These are phyloP conservation scores for Beauveria caledonica DNA, from an alignment of 2,329 filamentous ascomycete species.

Conservation along the genomic window DNA sequence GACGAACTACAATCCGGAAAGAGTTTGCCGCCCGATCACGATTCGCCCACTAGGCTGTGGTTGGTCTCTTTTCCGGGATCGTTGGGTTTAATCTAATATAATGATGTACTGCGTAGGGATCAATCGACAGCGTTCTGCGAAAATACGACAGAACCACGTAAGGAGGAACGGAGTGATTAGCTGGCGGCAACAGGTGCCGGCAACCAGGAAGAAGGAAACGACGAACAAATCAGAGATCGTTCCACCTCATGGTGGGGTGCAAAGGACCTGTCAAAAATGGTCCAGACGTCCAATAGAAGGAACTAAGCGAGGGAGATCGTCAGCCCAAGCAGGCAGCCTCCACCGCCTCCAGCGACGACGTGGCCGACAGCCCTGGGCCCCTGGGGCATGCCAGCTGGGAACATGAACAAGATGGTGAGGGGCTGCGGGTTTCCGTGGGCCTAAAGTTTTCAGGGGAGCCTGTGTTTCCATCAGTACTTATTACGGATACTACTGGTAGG, in stretches of 20 bases:
- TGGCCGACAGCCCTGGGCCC: conserved; percentile 2
- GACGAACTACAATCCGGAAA: background rate
- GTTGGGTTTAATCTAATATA: too few species aligned
- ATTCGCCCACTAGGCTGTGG: background rate
- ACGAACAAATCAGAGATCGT: background rate
- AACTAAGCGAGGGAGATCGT: conserved; percentile 10
- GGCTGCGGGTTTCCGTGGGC: background rate
- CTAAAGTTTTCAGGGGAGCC: background rate
- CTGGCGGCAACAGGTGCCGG: background rate
- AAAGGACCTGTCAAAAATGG: conserved; percentile 6
- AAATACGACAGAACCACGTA: background rate
- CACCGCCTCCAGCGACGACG: background rate
- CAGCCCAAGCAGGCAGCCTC: background rate
- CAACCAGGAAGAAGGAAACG: background rate
- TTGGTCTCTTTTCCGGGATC: background rate
- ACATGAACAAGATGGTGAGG: conserved; percentile 2
- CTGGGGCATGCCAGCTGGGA: conserved; percentile 6
- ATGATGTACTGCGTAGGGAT: background rate
- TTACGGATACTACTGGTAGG: too few species aligned
- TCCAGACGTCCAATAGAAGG: conserved; percentile 4
- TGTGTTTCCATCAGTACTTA: background rate
- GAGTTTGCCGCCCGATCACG: background rate
- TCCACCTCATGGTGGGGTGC: background rate
- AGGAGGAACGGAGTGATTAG: background rate
- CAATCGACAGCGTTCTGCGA: background rate